Conservation (phyloP, 1,284 basidiomycete species). For the Puccinia hordei region DNA sequence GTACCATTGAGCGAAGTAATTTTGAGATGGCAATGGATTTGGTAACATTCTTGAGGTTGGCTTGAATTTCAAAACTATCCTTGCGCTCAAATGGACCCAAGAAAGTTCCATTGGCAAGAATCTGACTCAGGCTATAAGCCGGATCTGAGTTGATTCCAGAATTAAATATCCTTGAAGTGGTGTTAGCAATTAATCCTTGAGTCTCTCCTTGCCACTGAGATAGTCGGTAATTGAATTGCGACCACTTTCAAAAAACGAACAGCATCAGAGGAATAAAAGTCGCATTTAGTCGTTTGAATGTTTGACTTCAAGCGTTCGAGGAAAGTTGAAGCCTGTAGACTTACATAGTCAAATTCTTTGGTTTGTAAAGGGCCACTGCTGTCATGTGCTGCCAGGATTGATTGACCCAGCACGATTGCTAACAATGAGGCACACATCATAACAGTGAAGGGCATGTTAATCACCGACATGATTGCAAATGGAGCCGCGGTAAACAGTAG, state of each 20-base stretch:
- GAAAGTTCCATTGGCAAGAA: conserved; percentile 43
- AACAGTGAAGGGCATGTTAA: conserved; percentile 24
- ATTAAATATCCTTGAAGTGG: conserved; percentile 6
- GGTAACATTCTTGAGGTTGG: conserved; percentile 40
- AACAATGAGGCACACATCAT: conserved; percentile 35
- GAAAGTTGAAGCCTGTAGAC: background rate
- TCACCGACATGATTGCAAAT: conserved; percentile 23
- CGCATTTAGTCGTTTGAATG: background rate
- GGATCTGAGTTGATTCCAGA: conserved; percentile 33
- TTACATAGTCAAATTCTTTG: conserved; percentile 33
- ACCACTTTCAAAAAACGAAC: conserved; percentile 7
- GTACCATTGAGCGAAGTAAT: conserved; percentile 41
- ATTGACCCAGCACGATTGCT: conserved; percentile 17
- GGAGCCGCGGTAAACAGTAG: conserved; percentile 33
- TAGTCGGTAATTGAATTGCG: conserved; percentile 32
- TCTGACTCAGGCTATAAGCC: conserved; percentile 8
- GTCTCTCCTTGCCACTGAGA: conserved; percentile 34
- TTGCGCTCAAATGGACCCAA: conserved; percentile 35
- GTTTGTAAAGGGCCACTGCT: conserved; percentile 18
- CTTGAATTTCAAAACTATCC: conserved; percentile 33
- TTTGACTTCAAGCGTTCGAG: background rate
- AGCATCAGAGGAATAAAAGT: background rate
- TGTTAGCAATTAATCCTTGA: conserved; percentile 2
- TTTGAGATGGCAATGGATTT: conserved; percentile 17
- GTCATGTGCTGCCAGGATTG: background rate